A percentile compares a stretch with the other conserved stretches of the same genome.
Evolutionary conservation across 495 filamentous ascomycete genomes (phyloP).

Genomic region (Tetracladium setigerum): DNA sequence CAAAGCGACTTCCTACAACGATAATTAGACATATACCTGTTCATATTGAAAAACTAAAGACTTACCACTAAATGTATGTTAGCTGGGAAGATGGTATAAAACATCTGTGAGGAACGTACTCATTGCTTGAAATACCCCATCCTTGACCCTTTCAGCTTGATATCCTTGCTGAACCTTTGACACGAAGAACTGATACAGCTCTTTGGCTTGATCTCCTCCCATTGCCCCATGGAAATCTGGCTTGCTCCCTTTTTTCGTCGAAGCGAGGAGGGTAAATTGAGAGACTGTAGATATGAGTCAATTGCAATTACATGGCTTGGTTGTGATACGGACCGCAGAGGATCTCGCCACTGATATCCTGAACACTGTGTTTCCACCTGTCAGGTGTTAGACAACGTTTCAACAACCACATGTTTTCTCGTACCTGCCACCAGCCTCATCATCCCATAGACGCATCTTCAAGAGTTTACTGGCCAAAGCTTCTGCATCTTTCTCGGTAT

Average conservation of each 20-base stretch:
- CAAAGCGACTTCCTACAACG: constrained; percentile 65
- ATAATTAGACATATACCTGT: not conserved
- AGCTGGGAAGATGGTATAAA: too few relatives aligned
- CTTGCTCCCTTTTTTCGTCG: constrained; percentile 88
- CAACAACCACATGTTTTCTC: constrained; percentile 10
- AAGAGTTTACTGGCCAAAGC: constrained; percentile 75
- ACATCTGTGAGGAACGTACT: constrained; percentile 24
- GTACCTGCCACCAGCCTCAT: constrained; percentile 52
- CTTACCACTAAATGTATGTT: constrained; percentile 6
- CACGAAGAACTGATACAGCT: constrained; percentile 77
- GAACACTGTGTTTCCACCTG: constrained; percentile 83
- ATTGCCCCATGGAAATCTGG: constrained; percentile 93
- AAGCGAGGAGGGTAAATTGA: constrained; percentile 91
- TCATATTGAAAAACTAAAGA: not conserved
- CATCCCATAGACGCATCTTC: constrained; percentile 85
- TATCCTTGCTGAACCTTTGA: constrained; percentile 68
- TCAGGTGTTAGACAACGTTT: constrained; percentile 4
- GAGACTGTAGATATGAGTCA: constrained; percentile 56
- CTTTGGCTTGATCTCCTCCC: constrained; percentile 64
- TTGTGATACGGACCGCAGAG: constrained; percentile 64
- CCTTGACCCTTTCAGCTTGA: constrained; percentile 69
- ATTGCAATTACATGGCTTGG: not conserved
- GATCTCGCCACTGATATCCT: constrained; percentile 81
- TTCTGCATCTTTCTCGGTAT: constrained; percentile 84
- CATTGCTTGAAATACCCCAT: constrained; percentile 97